These are phyloP conservation scores for Phytopythium helicoides DNA, from an alignment of 352 stramenopile species.

Conservation along the genomic window DNA sequence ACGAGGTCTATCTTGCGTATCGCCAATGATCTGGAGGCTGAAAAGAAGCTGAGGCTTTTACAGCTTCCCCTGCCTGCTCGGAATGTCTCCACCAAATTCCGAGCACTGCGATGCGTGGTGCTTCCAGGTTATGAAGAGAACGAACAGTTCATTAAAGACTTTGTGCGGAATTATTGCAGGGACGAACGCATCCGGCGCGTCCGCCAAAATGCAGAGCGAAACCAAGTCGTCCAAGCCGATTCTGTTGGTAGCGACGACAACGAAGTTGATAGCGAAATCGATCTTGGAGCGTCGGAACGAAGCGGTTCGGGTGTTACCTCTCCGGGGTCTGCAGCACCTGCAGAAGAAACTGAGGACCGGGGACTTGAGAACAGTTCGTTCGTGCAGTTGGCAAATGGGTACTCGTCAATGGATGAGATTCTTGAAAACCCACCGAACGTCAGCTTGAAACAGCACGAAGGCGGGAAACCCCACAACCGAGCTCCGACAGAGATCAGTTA, in stretches of 20 bases:
- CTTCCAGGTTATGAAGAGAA: constrained; percentile 63
- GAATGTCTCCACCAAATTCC: constrained; percentile 82
- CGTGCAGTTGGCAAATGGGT: background rate
- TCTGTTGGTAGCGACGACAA: constrained; percentile 41
- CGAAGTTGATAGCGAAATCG: background rate
- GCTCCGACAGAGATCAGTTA: constrained; percentile 54
- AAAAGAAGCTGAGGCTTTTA: constrained; percentile 45
- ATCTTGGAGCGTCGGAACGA: background rate
- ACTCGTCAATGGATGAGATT: background rate
- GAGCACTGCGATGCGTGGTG: constrained; percentile 67
- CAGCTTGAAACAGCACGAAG: background rate
- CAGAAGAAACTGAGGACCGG: background rate
- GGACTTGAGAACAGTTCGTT: background rate
- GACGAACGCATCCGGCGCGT: constrained; percentile 75
- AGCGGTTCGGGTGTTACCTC: no score
- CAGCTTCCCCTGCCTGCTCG: constrained; percentile 64
- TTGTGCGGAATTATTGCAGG: constrained; percentile 73
- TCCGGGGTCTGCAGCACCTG: no score
- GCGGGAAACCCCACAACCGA: background rate
- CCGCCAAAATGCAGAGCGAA: constrained; percentile 54
- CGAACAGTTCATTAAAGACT: constrained; percentile 66
- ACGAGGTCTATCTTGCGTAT: constrained; percentile 71
- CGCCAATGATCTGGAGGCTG: constrained; percentile 54
- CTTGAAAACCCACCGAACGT: background rate
- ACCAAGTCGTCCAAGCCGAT: constrained; percentile 52